Evolutionary conservation across 345 rosid genomes (phyloP).

Genomic region (Citrus reticulata): DNA sequence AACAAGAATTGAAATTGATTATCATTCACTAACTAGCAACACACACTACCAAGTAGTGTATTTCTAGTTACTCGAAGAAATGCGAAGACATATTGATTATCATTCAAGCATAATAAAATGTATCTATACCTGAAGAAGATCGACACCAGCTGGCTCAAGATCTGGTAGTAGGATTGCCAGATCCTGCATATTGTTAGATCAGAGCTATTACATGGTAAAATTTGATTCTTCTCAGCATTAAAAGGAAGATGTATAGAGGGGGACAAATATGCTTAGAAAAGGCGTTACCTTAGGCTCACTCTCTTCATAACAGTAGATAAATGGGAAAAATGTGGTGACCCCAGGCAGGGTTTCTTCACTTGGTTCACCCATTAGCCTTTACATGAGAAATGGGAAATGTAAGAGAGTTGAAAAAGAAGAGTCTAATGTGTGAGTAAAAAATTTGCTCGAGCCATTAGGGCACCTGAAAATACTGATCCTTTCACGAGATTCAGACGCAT

Average conservation of each 20-base stretch:
- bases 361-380: neutral
- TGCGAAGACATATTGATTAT: no score
- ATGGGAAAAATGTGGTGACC: neutral
- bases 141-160: neutral
- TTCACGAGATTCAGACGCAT: neutral
- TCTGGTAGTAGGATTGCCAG: neutral
- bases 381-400: neutral
- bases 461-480: neutral
- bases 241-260: no score
- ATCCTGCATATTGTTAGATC: neutral
- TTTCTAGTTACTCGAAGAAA: no score
- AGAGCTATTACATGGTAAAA: no score
- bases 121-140: neutral
- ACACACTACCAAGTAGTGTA: neutral
- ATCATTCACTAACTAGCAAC: neutral
- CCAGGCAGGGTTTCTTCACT: neutral
- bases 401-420: neutral
- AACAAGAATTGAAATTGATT: no score
- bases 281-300: neutral
- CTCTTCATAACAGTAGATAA: neutral
- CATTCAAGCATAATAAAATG: no score
- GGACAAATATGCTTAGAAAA: neutral
- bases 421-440: neutral
- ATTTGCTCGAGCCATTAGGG: neutral
- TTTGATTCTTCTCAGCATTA: neutral